phyloP scores from a whole-genome alignment of 371 early-diverging fungal species.

The Smittium mucronatum region DNA sequence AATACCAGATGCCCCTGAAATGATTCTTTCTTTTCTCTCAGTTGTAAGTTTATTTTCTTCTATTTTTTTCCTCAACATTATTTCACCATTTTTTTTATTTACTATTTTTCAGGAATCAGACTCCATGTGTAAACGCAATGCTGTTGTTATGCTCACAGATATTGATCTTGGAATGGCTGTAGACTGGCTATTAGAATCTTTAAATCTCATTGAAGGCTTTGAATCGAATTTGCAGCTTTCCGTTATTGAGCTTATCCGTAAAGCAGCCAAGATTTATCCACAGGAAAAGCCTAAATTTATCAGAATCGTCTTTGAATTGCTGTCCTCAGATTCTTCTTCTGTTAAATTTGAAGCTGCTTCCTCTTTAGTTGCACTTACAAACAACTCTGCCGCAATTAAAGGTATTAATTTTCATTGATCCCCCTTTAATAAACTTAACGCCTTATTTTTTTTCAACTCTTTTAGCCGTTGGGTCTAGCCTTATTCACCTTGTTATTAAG shows the following conservation, averaged over 20 bases:
- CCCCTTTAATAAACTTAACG: slow-evolving; percentile 18
- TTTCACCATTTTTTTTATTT: not conserved
- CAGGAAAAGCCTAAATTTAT: slow-evolving; percentile 83
- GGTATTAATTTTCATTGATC: slow-evolving; percentile 21
- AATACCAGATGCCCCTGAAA: slow-evolving; percentile 91
- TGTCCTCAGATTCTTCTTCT: slow-evolving; percentile 58
- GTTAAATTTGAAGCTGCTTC: slow-evolving; percentile 96
- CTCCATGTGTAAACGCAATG: slow-evolving; percentile 83
- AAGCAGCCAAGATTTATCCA: slow-evolving; percentile 44
- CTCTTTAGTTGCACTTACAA: slow-evolving; percentile 73
- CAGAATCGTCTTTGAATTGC: slow-evolving; percentile 70
- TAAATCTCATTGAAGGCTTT: slow-evolving; percentile 55
- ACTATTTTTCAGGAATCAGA: slow-evolving; percentile 38
- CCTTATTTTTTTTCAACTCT: slow-evolving; percentile 24
- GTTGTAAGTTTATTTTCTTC: slow-evolving; percentile 46
- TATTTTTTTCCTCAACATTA: not conserved
- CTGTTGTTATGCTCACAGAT: slow-evolving; percentile 78
- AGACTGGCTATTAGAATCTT: slow-evolving; percentile 62
- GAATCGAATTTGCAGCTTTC: slow-evolving; percentile 89
- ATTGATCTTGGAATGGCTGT: slow-evolving; percentile 65
- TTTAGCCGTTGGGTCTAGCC: slow-evolving; percentile 66
- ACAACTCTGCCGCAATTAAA: slow-evolving; percentile 78
- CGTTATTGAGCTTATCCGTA: slow-evolving; percentile 86
- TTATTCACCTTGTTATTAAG: slow-evolving; percentile 76
- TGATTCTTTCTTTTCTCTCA: slow-evolving; percentile 62